Evolutionary conservation across 345 rosid species (phyloP), one percentile per base, ranked within the genome.

Genomic region (Lepidium aucheri): DNA sequence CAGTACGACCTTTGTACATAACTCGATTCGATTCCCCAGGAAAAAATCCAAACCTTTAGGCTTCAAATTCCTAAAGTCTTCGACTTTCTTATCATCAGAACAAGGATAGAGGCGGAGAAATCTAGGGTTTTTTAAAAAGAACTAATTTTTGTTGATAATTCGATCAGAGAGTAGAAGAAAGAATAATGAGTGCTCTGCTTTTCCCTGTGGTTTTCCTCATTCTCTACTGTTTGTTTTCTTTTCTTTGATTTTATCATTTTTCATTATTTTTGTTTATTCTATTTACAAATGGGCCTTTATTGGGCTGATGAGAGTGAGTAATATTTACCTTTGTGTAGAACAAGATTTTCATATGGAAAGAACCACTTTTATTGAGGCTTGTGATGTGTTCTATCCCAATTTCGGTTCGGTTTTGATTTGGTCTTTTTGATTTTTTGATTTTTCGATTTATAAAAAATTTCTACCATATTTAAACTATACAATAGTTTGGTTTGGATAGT

Each of bases 1-100:
- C 88, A 43, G 87, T 88, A 45, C 95, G 86, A 60, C 78, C 86
- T 52, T 76, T 79, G 73, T 82, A 81, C 96, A 88, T 88, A 54
- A 53, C 80, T 76, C 42, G 55, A 62, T 40, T 60, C 77, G 44
- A 57, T 46, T 33, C 39, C 22, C 62, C 4, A 28, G 0, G 5
- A 12, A 47, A 35, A 38, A 39, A 18, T 12, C 61, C 9, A 22
- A 57, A 56, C 8, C n/a, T 49, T 20, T 0, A 20, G 51, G 36
- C 36, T 73, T 40, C 18, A 15, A 51, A 65, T 15, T 36, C 44
- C 36, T 56, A 66, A 57, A 67, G 68, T 57, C 36, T 51, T 14
- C 1, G 35, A 59, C 20, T 65, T 59, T 57, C 47, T 66, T 65
- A 65, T 67, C 68, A 40, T 59, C 18, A 33, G 15, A 55, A 26